Evolutionary conservation across 257 asterid species (phyloP).

Genomic region (Ligustrum vulgare): DNA sequence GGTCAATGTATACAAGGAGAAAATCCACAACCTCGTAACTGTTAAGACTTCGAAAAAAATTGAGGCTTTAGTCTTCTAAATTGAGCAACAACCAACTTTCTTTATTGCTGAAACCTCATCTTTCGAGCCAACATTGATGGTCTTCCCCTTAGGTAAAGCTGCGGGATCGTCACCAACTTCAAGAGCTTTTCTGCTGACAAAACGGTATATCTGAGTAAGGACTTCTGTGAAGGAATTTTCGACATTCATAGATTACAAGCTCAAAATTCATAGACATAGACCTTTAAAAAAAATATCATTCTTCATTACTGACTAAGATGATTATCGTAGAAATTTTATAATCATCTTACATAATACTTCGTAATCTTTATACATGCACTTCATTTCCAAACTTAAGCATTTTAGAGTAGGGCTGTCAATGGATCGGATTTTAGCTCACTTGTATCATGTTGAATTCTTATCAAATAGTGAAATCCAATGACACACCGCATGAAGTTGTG

Average conservation of each 20-base stretch:
- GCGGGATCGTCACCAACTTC: slow-evolving; percentile 55
- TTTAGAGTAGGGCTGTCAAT: no score
- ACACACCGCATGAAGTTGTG: no score
- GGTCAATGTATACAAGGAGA: slow-evolving; percentile 24
- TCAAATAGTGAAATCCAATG: no score
- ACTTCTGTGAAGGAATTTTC: slow-evolving; percentile 76
- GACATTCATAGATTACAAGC: slow-evolving; percentile 42
- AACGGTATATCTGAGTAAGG: slow-evolving; percentile 57
- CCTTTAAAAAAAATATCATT: no score
- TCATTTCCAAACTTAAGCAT: no score
- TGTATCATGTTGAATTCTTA: no score
- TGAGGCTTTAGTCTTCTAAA: slow-evolving; percentile 27
- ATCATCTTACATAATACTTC: no score
- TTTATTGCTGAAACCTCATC: slow-evolving; percentile 76
- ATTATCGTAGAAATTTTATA: no score
- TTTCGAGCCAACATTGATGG: slow-evolving; percentile 53
- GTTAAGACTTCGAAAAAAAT: not conserved
- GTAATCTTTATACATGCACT: no score
- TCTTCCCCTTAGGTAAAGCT: slow-evolving; percentile 63
- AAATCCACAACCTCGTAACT: slow-evolving; percentile 13
- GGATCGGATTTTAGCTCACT: no score
- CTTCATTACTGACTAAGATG: no score
- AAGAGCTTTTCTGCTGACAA: slow-evolving; percentile 63
- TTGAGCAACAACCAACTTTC: slow-evolving; percentile 65
- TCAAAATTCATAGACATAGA: no score